Percentiles rank a stretch among this genome's conserved stretches.
phyloP scores from a whole-genome alignment of 257 asterid genomes.

The Gynochthodes officinalis region DNA sequence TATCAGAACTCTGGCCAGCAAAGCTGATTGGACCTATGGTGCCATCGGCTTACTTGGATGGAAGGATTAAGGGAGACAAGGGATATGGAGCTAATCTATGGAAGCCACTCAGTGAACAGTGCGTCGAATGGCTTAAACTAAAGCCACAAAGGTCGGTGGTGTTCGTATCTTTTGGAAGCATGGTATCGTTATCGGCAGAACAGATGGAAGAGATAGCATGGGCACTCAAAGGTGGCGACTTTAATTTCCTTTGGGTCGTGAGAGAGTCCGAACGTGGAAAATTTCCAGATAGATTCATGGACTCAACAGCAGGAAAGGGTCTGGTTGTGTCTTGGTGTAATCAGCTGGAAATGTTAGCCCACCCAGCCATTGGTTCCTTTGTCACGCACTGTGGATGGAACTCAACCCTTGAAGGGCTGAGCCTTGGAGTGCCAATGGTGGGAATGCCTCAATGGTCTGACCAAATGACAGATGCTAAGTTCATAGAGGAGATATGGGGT shows the following conservation, averaged over 20 bases:
- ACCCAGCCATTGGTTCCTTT: slow-evolving; percentile 56
- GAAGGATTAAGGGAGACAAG: slow-evolving; percentile 52
- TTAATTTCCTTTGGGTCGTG: slow-evolving; percentile 60
- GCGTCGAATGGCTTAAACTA: slow-evolving; percentile 51
- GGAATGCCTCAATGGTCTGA: slow-evolving; percentile 70
- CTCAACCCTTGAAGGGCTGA: slow-evolving; percentile 56
- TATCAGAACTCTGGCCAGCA: slow-evolving; percentile 50
- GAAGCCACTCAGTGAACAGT: slow-evolving; percentile 56
- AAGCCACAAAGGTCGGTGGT: slow-evolving; percentile 47
- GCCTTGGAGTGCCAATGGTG: slow-evolving; percentile 63
- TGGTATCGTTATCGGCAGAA: slow-evolving; percentile 47
- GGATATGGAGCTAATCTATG: slow-evolving; percentile 74
- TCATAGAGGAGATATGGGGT: slow-evolving; percentile 56
- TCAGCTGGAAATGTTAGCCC: slow-evolving; percentile 53
- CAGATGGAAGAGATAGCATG: slow-evolving; percentile 54
- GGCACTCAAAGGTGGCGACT: slow-evolving; percentile 28
- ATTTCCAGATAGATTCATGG: slow-evolving; percentile 35
- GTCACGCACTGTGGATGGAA: slow-evolving; percentile 76
- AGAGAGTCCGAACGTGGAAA: slow-evolving; percentile 47
- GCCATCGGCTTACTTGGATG: slow-evolving; percentile 62
- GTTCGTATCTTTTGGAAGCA: slow-evolving; percentile 70
- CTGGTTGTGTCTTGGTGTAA: slow-evolving; percentile 69
- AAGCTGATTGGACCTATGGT: slow-evolving; percentile 64
- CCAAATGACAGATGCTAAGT: slow-evolving; percentile 65
- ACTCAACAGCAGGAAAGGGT: slow-evolving; percentile 32